Percentiles rank a stretch among this genome's conserved stretches.
Conservation (phyloP, 176 grass and related monocot species). For the Sorghum bicolor region DNA sequence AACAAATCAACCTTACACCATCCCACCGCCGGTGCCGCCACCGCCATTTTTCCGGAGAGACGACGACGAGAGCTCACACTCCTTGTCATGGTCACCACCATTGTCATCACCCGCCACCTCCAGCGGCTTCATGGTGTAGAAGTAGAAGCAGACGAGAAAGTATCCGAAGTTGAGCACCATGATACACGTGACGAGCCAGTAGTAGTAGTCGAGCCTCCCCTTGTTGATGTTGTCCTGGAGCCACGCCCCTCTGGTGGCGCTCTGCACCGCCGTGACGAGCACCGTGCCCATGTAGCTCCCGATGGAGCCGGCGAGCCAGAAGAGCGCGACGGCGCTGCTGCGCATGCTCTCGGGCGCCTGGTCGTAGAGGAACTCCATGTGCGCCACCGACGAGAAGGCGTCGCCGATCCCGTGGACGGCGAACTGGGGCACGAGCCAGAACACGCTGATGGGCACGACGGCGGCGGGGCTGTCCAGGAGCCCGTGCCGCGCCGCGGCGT, state of each 20-base stretch:
- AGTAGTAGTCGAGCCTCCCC: slow-evolving; percentile 68
- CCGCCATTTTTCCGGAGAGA: slow-evolving; percentile 15
- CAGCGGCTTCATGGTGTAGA: slow-evolving; percentile 70
- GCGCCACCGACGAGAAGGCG: slow-evolving; percentile 50
- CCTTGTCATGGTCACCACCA: not conserved
- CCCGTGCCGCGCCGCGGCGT: slow-evolving; percentile 36
- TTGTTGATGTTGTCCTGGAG: slow-evolving; percentile 90
- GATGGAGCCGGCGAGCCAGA: slow-evolving; percentile 59
- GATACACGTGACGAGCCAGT: slow-evolving; percentile 69
- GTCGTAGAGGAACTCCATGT: slow-evolving; percentile 90
- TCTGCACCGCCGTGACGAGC: slow-evolving; percentile 66
- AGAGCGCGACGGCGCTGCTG: slow-evolving; percentile 68
- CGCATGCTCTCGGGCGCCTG: slow-evolving; percentile 92
- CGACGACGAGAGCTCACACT: slow-evolving; percentile 24
- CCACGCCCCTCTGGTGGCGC: no score
- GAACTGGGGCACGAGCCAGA: slow-evolving; percentile 84
- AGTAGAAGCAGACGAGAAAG: slow-evolving; percentile 54
- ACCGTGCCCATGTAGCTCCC: slow-evolving; percentile 74
- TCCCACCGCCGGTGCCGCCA: not conserved
- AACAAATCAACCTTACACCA: not conserved
- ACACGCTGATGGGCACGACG: slow-evolving; percentile 54
- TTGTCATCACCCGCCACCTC: slow-evolving; percentile 11
- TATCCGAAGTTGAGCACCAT: slow-evolving; percentile 65
- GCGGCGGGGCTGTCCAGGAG: slow-evolving; percentile 28
- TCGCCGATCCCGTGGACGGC: slow-evolving; percentile 71